Conservation (phyloP, 176 grass and related monocot genomes). For the Pharus latifolius region DNA sequence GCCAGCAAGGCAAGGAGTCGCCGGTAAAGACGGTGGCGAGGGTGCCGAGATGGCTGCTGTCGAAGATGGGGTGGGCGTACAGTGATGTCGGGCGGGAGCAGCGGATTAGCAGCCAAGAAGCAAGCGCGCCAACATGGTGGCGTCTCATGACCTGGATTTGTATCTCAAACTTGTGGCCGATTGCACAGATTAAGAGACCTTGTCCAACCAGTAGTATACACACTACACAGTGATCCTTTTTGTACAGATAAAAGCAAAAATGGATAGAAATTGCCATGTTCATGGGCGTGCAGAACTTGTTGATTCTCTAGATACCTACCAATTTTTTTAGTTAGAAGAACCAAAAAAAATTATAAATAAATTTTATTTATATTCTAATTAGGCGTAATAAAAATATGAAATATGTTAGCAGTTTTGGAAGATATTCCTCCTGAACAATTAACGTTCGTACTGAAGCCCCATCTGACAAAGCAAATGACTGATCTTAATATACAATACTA, state of each 20-base stretch:
- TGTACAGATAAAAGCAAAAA: not conserved
- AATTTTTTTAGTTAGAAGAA: too few relatives aligned
- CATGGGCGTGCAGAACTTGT: too few relatives aligned
- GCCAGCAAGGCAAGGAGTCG: not conserved
- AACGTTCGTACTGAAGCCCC: too few relatives aligned
- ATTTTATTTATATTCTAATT: too few relatives aligned
- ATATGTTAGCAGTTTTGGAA: too few relatives aligned
- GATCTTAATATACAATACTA: too few relatives aligned
- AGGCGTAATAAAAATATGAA: too few relatives aligned
- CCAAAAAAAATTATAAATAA: too few relatives aligned
- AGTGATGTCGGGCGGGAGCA: slow-evolving; percentile 44
- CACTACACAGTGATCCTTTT: not conserved
- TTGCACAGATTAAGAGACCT: not conserved
- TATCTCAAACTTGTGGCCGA: slow-evolving; percentile 41
- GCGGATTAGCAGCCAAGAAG: not conserved
- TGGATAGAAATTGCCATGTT: too few relatives aligned
- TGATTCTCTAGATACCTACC: too few relatives aligned
- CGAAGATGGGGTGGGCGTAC: slow-evolving; percentile 48
- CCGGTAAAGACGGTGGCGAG: not conserved
- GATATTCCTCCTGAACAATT: too few relatives aligned
- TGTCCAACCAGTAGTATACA: not conserved
- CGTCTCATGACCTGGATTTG: slow-evolving; percentile 32
- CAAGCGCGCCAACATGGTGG: slow-evolving; percentile 25
- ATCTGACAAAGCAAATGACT: not conserved
- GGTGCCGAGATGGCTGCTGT: slow-evolving; percentile 22